These are phyloP conservation scores for Gentiana macrophylla DNA, from an alignment of 257 asterid species.

Conservation along the genomic window DNA sequence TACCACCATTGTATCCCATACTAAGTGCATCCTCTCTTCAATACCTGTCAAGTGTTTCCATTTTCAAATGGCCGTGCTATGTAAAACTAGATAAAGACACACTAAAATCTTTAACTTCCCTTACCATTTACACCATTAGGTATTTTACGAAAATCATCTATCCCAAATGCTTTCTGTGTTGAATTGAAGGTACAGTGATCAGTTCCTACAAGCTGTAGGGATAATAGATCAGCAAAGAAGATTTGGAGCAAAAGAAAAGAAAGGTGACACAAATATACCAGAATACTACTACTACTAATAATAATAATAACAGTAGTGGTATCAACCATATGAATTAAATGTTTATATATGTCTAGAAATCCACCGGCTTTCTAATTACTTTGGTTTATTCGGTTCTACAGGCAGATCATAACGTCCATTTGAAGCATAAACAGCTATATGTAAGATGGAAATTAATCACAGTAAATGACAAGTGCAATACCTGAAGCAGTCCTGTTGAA, in stretches of 20 bases:
- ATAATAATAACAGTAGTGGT: too few relatives aligned
- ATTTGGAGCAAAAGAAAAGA: too few relatives aligned
- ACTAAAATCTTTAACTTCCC: neutral
- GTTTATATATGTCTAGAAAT: too few relatives aligned
- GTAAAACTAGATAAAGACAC: neutral
- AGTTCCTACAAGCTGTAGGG: slow-evolving; percentile 87
- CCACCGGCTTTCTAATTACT: too few relatives aligned
- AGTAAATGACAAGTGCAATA: slow-evolving; percentile 6
- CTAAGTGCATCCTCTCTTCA: slow-evolving; percentile 96
- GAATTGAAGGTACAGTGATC: slow-evolving; percentile 95
- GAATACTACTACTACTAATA: too few relatives aligned
- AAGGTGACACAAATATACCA: too few relatives aligned
- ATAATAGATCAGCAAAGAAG: slow-evolving; percentile 11
- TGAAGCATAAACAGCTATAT: neutral
- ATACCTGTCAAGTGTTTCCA: slow-evolving; percentile 41
- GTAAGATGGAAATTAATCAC: neutral
- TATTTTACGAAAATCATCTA: slow-evolving; percentile 81
- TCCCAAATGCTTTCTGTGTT: slow-evolving; percentile 78
- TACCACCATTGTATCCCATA: slow-evolving; percentile 99
- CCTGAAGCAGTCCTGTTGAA: slow-evolving; percentile 83
- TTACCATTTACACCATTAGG: slow-evolving; percentile 99
- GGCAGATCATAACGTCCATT: neutral
- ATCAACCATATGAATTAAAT: too few relatives aligned
- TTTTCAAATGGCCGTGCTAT: neutral
- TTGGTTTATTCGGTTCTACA: neutral